phyloP scores from a whole-genome alignment of 345 rosid species.

The rapeseed (Brassica napus) region Da-Ae NC_063444.1:3353501-3354000 shows the following conservation, averaged over 20 bases:
- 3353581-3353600: conserved; percentile 57
- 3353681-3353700: not conserved
- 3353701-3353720: conserved; percentile 10
- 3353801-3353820: conserved; percentile 77
- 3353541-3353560: too few relatives aligned
- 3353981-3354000: conserved; percentile 64
- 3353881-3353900: conserved; percentile 89
- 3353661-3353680: conserved; percentile 19
- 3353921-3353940: conserved; percentile 62
- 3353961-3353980: conserved; percentile 50
- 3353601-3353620: conserved; percentile 71
- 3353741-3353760: conserved; percentile 49
- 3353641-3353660: conserved; percentile 62
- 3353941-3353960: conserved; percentile 54
- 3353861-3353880: conserved; percentile 71
- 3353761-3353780: conserved; percentile 57
- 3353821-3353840: conserved; percentile 65
- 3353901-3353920: conserved; percentile 83
- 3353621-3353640: conserved; percentile 72
- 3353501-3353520: too few relatives aligned
- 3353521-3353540: too few relatives aligned
- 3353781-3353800: conserved; percentile 64
- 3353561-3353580: too few relatives aligned
- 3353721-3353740: conserved; percentile 21
- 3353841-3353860: conserved; percentile 68